These are phyloP conservation scores for Ramaria sp. DNA, from an alignment of 768 basidiomycete genomes.

Conservation along the genomic window DNA sequence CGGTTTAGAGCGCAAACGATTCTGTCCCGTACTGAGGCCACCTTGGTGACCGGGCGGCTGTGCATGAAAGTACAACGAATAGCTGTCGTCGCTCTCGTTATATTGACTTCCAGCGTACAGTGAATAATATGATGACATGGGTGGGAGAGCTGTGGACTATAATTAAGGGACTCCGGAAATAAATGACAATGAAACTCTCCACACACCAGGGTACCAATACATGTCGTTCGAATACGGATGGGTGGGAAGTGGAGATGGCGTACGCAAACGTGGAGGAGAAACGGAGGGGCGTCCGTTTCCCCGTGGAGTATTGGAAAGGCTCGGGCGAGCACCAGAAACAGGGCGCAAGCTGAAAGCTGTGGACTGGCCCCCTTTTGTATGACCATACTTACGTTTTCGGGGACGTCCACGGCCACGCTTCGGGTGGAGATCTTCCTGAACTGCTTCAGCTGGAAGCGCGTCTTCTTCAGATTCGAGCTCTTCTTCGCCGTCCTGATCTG, in stretches of 20 bases:
- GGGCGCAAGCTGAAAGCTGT: not conserved
- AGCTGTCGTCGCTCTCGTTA: constrained; percentile 3
- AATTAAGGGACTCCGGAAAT: not conserved
- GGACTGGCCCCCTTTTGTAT: not conserved
- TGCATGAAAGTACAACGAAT: constrained; percentile 3
- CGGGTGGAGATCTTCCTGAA: not conserved
- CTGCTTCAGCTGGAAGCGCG: not conserved
- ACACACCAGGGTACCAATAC: constrained; percentile 1
- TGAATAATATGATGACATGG: not conserved
- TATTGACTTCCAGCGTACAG: constrained; percentile 5
- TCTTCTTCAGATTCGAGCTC: not conserved
- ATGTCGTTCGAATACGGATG: constrained; percentile 4
- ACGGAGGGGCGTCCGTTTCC: not conserved
- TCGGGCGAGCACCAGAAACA: not conserved
- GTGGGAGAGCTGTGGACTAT: not conserved
- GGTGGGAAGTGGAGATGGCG: not conserved
- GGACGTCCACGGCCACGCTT: constrained; percentile 3
- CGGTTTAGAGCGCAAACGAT: not conserved
- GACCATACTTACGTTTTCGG: not conserved
- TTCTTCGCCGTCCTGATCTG: not conserved
- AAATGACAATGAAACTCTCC: not conserved
- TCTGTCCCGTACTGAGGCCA: not conserved
- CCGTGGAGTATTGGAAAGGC: not conserved
- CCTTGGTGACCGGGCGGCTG: not conserved
- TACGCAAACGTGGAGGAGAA: not conserved